Evolutionary conservation across 495 filamentous ascomycete genomes (phyloP).

Genomic region (Annulohypoxylon stygium): DNA sequence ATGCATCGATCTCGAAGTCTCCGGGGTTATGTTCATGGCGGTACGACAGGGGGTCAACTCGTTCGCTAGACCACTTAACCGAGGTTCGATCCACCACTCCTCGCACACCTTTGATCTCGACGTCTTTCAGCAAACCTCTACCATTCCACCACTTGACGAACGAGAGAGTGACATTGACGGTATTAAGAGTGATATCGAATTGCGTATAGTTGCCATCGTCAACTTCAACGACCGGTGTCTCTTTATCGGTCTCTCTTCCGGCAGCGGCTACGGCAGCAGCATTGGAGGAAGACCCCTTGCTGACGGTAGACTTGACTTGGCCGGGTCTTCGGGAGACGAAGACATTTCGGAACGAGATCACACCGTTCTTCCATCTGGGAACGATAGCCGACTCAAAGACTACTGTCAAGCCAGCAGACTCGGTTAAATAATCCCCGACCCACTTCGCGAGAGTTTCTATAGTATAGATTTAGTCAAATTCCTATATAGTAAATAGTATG

Average conservation of each 20-base stretch:
- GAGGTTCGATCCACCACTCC: constrained; percentile 93
- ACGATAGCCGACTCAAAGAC: constrained; percentile 99
- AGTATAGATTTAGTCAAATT: constrained; percentile 25
- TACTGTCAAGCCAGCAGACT: constrained; percentile 93
- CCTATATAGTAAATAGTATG: too few species aligned
- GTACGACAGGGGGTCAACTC: constrained; percentile 86
- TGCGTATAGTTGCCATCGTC: constrained; percentile 98
- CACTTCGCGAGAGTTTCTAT: constrained; percentile 91
- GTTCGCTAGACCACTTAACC: constrained; percentile 76
- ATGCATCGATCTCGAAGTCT: constrained; percentile 95
- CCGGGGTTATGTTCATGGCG: constrained; percentile 89
- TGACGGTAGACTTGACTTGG: constrained; percentile 80
- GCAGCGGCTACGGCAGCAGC: constrained; percentile 89
- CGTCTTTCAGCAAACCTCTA: constrained; percentile 89
- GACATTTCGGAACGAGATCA: constrained; percentile 96
- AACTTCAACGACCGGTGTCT: constrained; percentile 61
- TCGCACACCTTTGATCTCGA: constrained; percentile 94
- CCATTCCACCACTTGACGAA: constrained; percentile 98
- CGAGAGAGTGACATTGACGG: constrained; percentile 96
- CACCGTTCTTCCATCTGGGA: constrained; percentile 91
- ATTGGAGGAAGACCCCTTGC: constrained; percentile 88
- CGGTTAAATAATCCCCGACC: constrained; percentile 95
- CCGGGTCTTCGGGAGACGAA: constrained; percentile 94
- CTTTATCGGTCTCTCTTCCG: constrained; percentile 66
- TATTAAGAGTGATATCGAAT: constrained; percentile 94